These are phyloP conservation scores for Hypsizygus marmoreus DNA, from an alignment of 768 basidiomycete genomes.

Conservation along the genomic window DNA sequence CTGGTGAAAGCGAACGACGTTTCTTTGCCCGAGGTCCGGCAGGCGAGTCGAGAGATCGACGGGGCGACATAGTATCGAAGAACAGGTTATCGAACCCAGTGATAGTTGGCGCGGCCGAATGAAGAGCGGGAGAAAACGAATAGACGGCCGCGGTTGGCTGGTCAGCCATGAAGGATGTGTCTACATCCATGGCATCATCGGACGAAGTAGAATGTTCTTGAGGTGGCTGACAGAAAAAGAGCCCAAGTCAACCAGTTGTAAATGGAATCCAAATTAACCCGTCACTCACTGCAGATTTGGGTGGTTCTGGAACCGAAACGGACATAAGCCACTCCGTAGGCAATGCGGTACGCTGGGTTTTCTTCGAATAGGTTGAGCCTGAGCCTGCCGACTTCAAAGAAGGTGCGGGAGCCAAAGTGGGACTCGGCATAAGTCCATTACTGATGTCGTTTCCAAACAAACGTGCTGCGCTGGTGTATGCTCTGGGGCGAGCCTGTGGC, in stretches of 20 bases:
- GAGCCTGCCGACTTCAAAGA: slow-evolving; percentile 34
- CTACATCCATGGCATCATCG: slow-evolving; percentile 82
- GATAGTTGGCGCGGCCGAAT: slow-evolving; percentile 54
- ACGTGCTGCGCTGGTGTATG: slow-evolving; percentile 64
- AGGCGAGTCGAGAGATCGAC: slow-evolving; percentile 48
- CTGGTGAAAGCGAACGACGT: slow-evolving; percentile 63
- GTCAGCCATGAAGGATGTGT: slow-evolving; percentile 51
- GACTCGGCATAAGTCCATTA: slow-evolving; percentile 46
- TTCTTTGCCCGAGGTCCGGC: slow-evolving; percentile 47
- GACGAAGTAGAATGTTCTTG: slow-evolving; percentile 44
- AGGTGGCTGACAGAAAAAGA: slow-evolving; percentile 33
- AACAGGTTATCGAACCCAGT: slow-evolving; percentile 63
- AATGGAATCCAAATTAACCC: too few species aligned
- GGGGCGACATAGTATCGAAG: slow-evolving; percentile 56
- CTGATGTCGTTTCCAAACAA: slow-evolving; percentile 77
- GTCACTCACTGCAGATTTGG: slow-evolving; percentile 31
- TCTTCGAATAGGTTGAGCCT: slow-evolving; percentile 49
- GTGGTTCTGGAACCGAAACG: slow-evolving; percentile 22
- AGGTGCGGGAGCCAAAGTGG: slow-evolving; percentile 31
- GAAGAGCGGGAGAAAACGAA: slow-evolving; percentile 37
- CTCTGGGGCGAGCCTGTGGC: slow-evolving; percentile 53
- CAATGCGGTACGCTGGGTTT: slow-evolving; percentile 61
- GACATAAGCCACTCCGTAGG: slow-evolving; percentile 62
- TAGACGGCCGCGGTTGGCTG: slow-evolving; percentile 26
- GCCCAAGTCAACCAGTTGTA: slow-evolving; percentile 8